phyloP scores from a whole-genome alignment of 1,284 basidiomycete species.

The Ceratobasidium sp. region DNA sequence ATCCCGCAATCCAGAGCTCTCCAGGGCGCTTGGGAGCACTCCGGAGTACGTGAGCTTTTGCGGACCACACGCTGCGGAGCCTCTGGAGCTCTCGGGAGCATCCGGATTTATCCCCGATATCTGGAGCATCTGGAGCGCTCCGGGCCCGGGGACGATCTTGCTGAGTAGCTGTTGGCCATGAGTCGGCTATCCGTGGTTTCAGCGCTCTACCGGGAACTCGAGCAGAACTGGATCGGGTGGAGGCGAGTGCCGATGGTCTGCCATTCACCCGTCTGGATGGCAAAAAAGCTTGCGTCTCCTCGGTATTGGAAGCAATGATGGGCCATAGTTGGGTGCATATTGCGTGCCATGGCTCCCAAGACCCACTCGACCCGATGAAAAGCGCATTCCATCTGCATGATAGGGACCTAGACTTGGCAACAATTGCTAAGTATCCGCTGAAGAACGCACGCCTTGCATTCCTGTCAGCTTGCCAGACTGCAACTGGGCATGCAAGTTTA shows the following conservation, averaged over 20 bases:
- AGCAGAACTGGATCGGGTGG: no score
- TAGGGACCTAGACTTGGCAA: neutral
- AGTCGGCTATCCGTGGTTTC: no score
- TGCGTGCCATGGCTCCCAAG: constrained; percentile 21
- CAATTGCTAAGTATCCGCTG: neutral
- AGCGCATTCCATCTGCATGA: neutral
- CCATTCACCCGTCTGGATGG: neutral
- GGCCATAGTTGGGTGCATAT: constrained; percentile 18
- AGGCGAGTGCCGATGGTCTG: neutral
- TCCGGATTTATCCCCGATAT: no score
- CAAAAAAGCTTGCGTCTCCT: neutral
- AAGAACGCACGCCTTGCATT: constrained; percentile 9
- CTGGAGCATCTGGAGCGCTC: no score
- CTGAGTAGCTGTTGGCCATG: no score
- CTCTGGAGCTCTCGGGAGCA: no score
- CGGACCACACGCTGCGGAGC: no score
- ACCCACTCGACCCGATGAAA: neutral
- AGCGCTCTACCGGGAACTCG: no score
- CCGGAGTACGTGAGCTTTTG: no score
- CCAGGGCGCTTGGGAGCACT: no score
- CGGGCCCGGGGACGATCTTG: no score
- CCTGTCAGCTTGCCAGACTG: constrained; percentile 16
- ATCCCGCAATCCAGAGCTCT: no score
- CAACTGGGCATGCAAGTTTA: constrained; percentile 7
- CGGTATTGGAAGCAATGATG: neutral